A percentile compares a stretch with the other conserved stretches of the same genome.
These are phyloP conservation scores for Neofusicoccum parvum DNA, from an alignment of 2,329 filamentous ascomycete genomes.

Conservation along the genomic window DNA sequence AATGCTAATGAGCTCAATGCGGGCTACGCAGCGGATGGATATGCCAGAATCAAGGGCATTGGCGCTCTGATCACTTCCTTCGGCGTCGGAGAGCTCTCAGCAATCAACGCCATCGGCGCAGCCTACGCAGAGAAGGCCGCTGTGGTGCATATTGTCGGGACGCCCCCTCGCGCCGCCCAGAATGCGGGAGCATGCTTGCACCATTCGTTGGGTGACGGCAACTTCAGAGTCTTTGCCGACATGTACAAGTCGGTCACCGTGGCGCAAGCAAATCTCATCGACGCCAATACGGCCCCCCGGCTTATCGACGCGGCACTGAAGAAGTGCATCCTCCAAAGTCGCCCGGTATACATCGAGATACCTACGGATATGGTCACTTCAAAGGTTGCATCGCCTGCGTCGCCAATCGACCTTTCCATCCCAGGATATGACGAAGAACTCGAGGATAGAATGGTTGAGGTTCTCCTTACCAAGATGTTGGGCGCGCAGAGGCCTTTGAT, in stretches of 20 bases:
- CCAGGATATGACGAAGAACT: constrained; percentile 34
- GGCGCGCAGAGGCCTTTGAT: constrained; percentile 52
- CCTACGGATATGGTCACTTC: constrained; percentile 55
- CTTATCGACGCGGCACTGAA: constrained; percentile 56
- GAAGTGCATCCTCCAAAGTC: constrained; percentile 55
- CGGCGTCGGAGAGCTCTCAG: constrained; percentile 69
- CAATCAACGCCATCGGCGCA: constrained; percentile 73
- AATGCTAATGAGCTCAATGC: constrained; percentile 62
- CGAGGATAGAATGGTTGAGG: constrained; percentile 2
- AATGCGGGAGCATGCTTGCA: constrained; percentile 54
- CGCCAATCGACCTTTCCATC: constrained; percentile 33
- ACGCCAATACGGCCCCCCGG: constrained; percentile 49
- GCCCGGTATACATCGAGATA: constrained; percentile 60
- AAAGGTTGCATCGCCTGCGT: constrained; percentile 32
- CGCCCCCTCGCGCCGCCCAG: constrained; percentile 49
- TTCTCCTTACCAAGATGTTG: constrained; percentile 48
- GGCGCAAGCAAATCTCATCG: constrained; percentile 51
- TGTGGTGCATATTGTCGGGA: constrained; percentile 63
- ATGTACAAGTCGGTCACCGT: constrained; percentile 55
- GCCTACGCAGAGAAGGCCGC: constrained; percentile 73
- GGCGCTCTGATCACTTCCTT: constrained; percentile 74
- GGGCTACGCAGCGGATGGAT: constrained; percentile 61
- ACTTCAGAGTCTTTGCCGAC: constrained; percentile 54
- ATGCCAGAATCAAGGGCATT: constrained; percentile 58
- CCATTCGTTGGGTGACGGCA: constrained; percentile 68